These are phyloP conservation scores for Solanum paucissectum DNA, from an alignment of 257 asterid species.

Conservation along the genomic window DNA sequence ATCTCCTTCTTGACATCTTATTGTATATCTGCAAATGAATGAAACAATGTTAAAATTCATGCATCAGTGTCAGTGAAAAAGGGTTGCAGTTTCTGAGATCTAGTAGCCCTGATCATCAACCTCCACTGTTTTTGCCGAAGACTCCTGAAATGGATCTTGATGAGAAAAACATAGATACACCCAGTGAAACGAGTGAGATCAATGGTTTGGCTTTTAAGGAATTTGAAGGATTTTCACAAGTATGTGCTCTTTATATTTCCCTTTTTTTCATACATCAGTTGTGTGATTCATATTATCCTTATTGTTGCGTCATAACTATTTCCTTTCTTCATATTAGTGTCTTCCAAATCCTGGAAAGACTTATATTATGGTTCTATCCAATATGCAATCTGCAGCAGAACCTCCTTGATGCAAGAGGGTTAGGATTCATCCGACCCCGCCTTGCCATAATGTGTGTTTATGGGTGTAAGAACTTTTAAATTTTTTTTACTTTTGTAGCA, in stretches of 20 bases:
- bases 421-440: not conserved
- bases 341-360: not conserved
- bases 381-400: not conserved
- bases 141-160: conserved; percentile 49
- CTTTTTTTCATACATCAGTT: not conserved
- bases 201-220: conserved; percentile 28
- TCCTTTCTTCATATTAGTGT: not conserved
- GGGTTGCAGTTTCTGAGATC: conserved; percentile 68
- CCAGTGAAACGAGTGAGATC: conserved; percentile 17
- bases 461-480: not conserved
- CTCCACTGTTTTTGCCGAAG: conserved; percentile 57
- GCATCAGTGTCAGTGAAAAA: conserved; percentile 65
- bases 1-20: not conserved
- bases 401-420: not conserved
- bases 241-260: conserved; percentile 2
- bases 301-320: not conserved
- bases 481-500: not conserved
- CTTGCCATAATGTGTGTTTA: not conserved
- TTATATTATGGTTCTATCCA: not conserved
- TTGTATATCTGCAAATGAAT: conserved; percentile 6
- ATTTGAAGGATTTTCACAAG: conserved; percentile 51
- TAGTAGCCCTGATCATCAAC: conserved; percentile 88
- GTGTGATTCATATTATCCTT: not conserved
- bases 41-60: conserved; percentile 10
- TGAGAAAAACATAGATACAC: conserved; percentile 31